phyloP scores from a whole-genome alignment of 2,329 filamentous ascomycete genomes.

The Xylariales sp. region DNA sequence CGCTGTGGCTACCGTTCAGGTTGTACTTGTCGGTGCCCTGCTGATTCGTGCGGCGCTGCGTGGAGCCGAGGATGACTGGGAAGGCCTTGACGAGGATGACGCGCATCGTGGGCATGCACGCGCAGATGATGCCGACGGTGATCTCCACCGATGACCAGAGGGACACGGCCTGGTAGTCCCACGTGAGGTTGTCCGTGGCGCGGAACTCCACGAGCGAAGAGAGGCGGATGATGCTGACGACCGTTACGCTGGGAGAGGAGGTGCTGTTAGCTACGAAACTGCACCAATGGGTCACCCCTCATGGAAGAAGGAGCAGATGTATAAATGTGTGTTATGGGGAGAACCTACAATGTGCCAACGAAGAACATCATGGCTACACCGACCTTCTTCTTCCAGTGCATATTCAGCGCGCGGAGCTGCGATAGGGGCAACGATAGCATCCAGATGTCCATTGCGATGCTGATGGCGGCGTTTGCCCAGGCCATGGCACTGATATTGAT shows the following conservation, averaged over 20 bases:
- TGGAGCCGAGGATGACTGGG: too few species aligned
- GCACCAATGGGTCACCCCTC: too few species aligned
- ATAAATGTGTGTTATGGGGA: conserved; percentile 9
- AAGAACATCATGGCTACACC: conserved; percentile 41
- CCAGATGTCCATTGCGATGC: conserved; percentile 35
- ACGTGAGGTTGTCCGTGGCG: conserved; percentile 25
- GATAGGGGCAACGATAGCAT: conserved; percentile 38
- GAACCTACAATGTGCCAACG: conserved; percentile 32
- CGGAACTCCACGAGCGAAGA: conserved; percentile 23
- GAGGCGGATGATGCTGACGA: conserved; percentile 27
- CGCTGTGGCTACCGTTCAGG: too few species aligned
- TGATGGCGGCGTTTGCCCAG: conserved; percentile 32
- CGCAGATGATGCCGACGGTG: conserved; percentile 17
- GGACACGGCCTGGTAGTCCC: conserved; percentile 22
- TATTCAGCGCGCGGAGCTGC: conserved; percentile 32
- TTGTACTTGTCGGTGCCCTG: too few species aligned
- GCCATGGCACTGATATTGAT: conserved; percentile 26
- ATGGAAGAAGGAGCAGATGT: not conserved
- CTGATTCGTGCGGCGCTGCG: too few species aligned
- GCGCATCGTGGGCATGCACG: conserved; percentile 10
- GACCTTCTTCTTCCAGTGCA: conserved; percentile 44
- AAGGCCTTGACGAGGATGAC: conserved; percentile 9
- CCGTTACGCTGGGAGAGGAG: conserved; percentile 17
- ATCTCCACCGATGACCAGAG: conserved; percentile 31
- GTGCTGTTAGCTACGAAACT: too few species aligned